phyloP scores from a whole-genome alignment of 371 early-diverging fungal genomes.

The Sanchytrium tribonematis region DNA sequence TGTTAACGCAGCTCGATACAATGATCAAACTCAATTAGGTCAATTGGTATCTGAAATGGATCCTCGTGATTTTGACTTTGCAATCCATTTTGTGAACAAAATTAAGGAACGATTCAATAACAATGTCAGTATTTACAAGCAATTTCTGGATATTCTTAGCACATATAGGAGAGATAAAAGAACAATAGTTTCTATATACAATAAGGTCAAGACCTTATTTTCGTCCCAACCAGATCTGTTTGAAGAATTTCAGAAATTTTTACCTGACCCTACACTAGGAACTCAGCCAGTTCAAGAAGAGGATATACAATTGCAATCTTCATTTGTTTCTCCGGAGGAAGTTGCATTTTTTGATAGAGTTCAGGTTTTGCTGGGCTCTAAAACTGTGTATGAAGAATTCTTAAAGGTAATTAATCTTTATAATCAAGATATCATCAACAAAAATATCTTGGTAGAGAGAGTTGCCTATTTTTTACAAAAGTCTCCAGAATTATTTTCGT shows the following conservation, averaged over 20 bases:
- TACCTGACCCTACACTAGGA: constrained; percentile 33
- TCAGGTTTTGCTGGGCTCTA: constrained; percentile 51
- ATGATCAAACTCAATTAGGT: neutral
- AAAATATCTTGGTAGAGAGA: constrained; percentile 46
- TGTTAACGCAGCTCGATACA: neutral
- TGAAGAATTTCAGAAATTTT: constrained; percentile 82
- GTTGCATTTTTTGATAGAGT: constrained; percentile 68
- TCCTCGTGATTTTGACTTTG: constrained; percentile 68
- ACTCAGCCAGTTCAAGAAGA: constrained; percentile 3
- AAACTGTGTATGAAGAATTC: constrained; percentile 76
- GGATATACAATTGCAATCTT: constrained; percentile 8
- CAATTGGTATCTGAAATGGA: constrained; percentile 1
- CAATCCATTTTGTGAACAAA: constrained; percentile 78
- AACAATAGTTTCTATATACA: constrained; percentile 50
- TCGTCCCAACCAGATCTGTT: constrained; percentile 52
- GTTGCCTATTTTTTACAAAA: constrained; percentile 45
- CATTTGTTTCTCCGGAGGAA: constrained; percentile 24
- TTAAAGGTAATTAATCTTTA: constrained; percentile 82
- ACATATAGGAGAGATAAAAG: constrained; percentile 65
- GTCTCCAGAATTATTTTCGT: constrained; percentile 50
- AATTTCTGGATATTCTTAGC: constrained; percentile 76
- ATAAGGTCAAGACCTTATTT: constrained; percentile 56
- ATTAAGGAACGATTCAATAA: constrained; percentile 61
- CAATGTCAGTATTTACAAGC: constrained; percentile 68
- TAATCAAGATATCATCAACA: constrained; percentile 72